phyloP scores from a whole-genome alignment of 2,329 filamentous ascomycete species.

The Coniochaeta prunicola region DNA sequence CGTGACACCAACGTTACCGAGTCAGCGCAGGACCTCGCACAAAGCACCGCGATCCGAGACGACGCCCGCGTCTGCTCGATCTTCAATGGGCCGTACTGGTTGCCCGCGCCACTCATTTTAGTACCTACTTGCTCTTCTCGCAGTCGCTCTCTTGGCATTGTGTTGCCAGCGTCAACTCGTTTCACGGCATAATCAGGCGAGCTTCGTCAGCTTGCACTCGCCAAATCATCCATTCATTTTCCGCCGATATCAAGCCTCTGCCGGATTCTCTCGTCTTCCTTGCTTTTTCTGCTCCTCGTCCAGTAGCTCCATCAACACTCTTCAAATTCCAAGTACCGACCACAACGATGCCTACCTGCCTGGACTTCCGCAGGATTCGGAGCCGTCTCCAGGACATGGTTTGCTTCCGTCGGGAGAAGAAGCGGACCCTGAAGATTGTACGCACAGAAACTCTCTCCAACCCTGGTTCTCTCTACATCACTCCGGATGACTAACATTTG shows the following conservation, averaged over 20 bases:
- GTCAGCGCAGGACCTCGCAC: background rate
- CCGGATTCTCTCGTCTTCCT: background rate
- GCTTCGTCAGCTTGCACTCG: background rate
- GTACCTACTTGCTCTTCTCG: background rate
- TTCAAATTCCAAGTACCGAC: background rate
- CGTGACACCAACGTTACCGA: background rate
- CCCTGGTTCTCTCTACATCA: background rate
- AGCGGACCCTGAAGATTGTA: conserved; percentile 39
- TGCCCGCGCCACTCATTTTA: conserved; percentile 2
- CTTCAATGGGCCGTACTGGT: background rate
- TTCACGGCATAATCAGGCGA: conserved; percentile 1
- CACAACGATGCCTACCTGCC: conserved; percentile 23
- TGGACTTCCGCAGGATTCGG: conserved; percentile 35
- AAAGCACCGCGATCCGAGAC: conserved; percentile 2
- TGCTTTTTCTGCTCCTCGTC: background rate
- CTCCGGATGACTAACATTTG: conserved; percentile 7
- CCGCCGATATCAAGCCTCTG: background rate
- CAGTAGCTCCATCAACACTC: background rate
- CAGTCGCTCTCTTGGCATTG: background rate
- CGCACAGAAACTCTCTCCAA: conserved; percentile 12
- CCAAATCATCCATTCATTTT: background rate
- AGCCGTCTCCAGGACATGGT: conserved; percentile 36
- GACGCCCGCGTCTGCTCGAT: background rate
- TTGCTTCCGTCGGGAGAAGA: conserved; percentile 27
- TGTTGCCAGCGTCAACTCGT: background rate